Evolutionary conservation across 2,329 filamentous ascomycete genomes (phyloP).

Genomic region (Stenocarpella maydis): DNA sequence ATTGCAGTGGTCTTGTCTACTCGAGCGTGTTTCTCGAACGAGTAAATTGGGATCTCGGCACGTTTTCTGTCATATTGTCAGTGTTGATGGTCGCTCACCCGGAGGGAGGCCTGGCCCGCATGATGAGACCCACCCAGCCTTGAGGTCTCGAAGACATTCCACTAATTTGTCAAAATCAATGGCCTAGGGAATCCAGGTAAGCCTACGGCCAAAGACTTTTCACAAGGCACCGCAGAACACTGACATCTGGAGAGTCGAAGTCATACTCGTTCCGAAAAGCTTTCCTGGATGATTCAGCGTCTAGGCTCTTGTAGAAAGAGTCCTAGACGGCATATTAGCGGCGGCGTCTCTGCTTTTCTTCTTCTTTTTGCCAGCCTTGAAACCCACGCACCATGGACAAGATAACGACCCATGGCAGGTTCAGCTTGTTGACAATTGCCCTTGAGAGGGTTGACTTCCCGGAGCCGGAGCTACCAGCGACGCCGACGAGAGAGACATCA

Average conservation of each 20-base stretch:
- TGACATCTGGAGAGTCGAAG: slow-evolving; percentile 86
- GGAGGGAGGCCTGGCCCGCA: background rate
- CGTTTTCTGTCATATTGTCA: slow-evolving; percentile 67
- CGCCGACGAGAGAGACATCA: slow-evolving; percentile 94
- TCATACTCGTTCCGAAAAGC: slow-evolving; percentile 94
- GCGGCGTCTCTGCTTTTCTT: background rate
- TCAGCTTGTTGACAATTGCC: slow-evolving; percentile 88
- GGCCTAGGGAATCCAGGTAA: slow-evolving; percentile 55
- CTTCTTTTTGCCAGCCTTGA: too few relatives aligned
- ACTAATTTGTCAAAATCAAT: slow-evolving; percentile 94
- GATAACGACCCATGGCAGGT: slow-evolving; percentile 97
- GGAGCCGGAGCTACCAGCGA: slow-evolving; percentile 94
- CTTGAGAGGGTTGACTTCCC: slow-evolving; percentile 93
- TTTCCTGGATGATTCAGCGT: slow-evolving; percentile 76
- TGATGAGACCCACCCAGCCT: slow-evolving; percentile 78
- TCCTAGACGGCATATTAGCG: slow-evolving; percentile 64
- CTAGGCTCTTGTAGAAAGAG: slow-evolving; percentile 94
- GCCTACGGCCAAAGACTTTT: background rate
- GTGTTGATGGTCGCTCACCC: background rate
- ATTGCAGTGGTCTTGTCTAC: slow-evolving; percentile 82
- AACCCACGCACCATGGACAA: slow-evolving; percentile 81
- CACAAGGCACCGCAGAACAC: slow-evolving; percentile 28
- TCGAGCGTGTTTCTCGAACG: slow-evolving; percentile 89
- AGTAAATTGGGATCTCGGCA: slow-evolving; percentile 93
- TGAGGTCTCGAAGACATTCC: slow-evolving; percentile 81